phyloP scores from a whole-genome alignment of 805 yeast genomes.

The Hanseniaspora nectarophila region DNA sequence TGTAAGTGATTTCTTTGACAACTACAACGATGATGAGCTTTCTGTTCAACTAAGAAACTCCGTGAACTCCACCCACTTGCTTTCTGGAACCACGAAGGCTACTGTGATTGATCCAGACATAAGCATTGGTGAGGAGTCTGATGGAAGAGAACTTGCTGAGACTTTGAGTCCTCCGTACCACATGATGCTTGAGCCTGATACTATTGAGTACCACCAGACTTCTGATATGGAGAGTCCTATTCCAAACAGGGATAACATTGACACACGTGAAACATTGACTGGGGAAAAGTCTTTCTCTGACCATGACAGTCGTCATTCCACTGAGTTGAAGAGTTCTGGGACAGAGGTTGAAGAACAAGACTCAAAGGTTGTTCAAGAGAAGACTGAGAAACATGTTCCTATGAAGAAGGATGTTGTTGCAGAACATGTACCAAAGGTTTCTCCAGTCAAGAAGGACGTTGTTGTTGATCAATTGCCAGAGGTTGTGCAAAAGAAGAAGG shows the following conservation, averaged over 20 bases:
- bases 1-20: slow-evolving; percentile 15
- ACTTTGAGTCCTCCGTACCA: not conserved
- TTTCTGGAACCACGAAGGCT: not conserved
- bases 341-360: not conserved
- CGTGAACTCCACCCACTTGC: not conserved
- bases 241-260: not conserved
- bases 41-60: slow-evolving; percentile 11
- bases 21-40: slow-evolving; percentile 8
- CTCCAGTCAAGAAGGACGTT: no score
- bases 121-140: slow-evolving; percentile 1
- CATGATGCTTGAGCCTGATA: not conserved
- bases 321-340: not conserved
- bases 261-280: slow-evolving; percentile 1
- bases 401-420: no score
- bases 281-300: not conserved
- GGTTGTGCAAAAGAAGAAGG: no score
- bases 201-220: not conserved
- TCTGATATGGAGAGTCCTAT: not conserved
- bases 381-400: not conserved
- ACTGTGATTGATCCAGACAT: not conserved
- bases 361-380: not conserved
- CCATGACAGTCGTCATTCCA: not conserved
- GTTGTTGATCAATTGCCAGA: no score
- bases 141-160: not conserved
- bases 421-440: not conserved